These are phyloP conservation scores for Boletus barrowsii DNA, from an alignment of 768 basidiomycete genomes.

Conservation along the genomic window DNA sequence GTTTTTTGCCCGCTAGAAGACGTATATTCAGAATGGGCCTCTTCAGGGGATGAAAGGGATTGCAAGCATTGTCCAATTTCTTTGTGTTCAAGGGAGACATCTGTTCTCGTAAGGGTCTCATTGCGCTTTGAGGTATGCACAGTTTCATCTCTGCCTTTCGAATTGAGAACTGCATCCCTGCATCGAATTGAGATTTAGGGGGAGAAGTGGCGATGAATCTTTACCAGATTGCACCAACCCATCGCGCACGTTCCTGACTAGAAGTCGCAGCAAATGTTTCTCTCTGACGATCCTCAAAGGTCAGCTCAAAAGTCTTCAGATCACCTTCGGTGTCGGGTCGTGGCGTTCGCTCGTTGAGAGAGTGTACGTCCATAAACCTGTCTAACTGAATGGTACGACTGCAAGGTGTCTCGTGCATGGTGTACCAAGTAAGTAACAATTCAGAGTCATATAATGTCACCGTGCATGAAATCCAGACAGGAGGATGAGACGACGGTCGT, in stretches of 20 bases:
- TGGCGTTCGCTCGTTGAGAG: constrained; percentile 48
- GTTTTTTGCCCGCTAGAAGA: constrained; percentile 22
- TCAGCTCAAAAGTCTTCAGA: constrained; percentile 60
- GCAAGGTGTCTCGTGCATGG: constrained; percentile 37
- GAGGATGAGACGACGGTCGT: constrained; percentile 27
- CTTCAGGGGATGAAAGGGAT: constrained; percentile 14
- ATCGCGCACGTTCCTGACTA: constrained; percentile 61
- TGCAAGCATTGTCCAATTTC: background rate
- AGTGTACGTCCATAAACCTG: constrained; percentile 62
- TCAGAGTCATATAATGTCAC: constrained; percentile 36
- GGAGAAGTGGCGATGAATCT: constrained; percentile 9
- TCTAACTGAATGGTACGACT: constrained; percentile 47
- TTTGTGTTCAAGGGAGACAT: background rate
- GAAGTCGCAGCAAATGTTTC: constrained; percentile 64
- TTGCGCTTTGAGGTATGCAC: background rate
- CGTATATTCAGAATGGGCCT: constrained; percentile 26
- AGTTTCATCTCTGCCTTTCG: constrained; percentile 23
- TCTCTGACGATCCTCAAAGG: constrained; percentile 48
- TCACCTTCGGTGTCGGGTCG: constrained; percentile 44
- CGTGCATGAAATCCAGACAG: constrained; percentile 51
- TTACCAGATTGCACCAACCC: constrained; percentile 77
- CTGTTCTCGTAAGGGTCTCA: constrained; percentile 14
- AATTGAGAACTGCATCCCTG: constrained; percentile 60
- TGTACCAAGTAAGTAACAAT: constrained; percentile 49
- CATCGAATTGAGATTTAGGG: background rate